phyloP scores from a whole-genome alignment of 805 yeast genomes.

The Zygosaccharomyces pseudorouxii region DNA sequence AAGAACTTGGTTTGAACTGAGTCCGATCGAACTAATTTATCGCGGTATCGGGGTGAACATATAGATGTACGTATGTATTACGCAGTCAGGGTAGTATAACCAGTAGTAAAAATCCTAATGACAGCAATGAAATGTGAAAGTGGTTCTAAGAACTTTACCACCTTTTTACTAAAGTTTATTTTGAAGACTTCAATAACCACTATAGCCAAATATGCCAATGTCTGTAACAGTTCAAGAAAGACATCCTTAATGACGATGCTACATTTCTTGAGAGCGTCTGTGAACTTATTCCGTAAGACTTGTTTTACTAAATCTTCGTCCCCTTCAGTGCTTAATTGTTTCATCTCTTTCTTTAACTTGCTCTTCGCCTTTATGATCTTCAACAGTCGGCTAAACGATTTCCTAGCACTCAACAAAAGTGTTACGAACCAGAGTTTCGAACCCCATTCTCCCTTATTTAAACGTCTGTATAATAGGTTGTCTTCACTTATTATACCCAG shows the following conservation, averaged over 20 bases:
- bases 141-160: conserved; percentile 19
- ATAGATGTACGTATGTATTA: conserved; percentile 4
- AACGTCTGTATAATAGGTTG: conserved; percentile 22
- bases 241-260: conserved; percentile 14
- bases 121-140: conserved; percentile 24
- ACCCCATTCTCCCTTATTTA: conserved; percentile 28
- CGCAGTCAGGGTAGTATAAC: conserved; percentile 6
- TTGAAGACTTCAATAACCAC: conserved; percentile 22
- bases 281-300: conserved; percentile 20
- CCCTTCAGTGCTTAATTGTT: neutral
- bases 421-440: conserved; percentile 31
- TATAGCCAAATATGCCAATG: conserved; percentile 22
- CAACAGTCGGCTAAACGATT: conserved; percentile 13
- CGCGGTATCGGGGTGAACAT: neutral
- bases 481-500: conserved; percentile 27
- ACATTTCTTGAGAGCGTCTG: conserved; percentile 11
- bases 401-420: conserved; percentile 23
- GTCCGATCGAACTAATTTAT: neutral
- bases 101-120: conserved; percentile 18
- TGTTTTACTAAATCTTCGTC: conserved; percentile 15
- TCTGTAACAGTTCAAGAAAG: conserved; percentile 27
- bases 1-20: conserved; percentile 50
- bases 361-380: conserved; percentile 12
- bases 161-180: conserved; percentile 12
- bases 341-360: conserved; percentile 16